Base-by-base conservation (phyloP, 2,329 filamentous ascomycete genomes). In the Monosporascus sp. region DNA sequence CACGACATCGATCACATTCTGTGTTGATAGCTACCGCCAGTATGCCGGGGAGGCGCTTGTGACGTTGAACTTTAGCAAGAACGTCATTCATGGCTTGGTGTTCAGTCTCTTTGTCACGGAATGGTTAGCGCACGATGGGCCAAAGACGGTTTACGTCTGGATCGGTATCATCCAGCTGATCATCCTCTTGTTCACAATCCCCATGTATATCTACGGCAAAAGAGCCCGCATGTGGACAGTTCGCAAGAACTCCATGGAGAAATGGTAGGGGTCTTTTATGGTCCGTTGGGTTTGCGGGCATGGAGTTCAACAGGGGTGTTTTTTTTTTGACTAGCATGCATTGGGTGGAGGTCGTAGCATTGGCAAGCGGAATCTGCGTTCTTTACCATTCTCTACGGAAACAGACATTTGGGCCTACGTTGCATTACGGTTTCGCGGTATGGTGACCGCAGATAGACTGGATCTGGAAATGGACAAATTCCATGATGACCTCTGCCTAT, bases 171-270 rank as follows among this genome's bases (percentile, higher is more conserved):
- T 97, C 27, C 93, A 97, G 71, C 71, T 97, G 36, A 82, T 83
- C 14, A 81, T 87, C 52, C 77, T 96, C 68, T 64, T 90, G 3
- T 83, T 79, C 51, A 88, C 90, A 1, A 86, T 97, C 52, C 93
- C 93, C 1, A 90, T 97, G 88, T 97, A 94, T 68, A 89, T 97
- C 20, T 97, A 84, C 65, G 93, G 93, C 18, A 97, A 97, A 77
- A 76, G 91, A 52, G 85, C 87, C 17, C 79, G 93, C 18, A 96
- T 97, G 90, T 97, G 92, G 93, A 97, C 92, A 1, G 89, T 92
- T 11, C 77, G 89, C 57, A 89, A 80, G 78, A 90, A 89, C 60
- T 74, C 96, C 58, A 92, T 96, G 87, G 90, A 95, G 79, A 89
- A 84, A 65, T 87, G 72, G 54, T 74, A 65, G 58, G 52, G 36